Base-by-base conservation (phyloP, 257 asterid genomes). In the Knoxia roxburghii region DNA sequence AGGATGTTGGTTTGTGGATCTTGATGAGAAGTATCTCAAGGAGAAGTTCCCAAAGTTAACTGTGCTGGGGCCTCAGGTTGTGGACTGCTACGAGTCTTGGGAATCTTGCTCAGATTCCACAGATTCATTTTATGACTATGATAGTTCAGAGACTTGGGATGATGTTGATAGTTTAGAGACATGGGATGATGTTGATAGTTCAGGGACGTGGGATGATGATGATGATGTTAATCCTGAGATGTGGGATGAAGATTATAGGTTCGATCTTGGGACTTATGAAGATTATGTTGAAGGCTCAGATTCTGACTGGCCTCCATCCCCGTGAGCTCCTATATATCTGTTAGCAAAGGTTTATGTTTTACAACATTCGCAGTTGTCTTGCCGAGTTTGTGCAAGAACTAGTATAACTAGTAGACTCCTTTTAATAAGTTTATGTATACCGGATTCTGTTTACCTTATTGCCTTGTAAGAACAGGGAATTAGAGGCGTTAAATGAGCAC, bases 221-320 rank as follows among this genome's bases (percentile, higher is more conserved):
- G n/a, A n/a, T n/a, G n/a, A n/a, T n/a, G n/a, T n/a, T n/a, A n/a
- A n/a, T n/a, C n/a, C n/a, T n/a, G 83, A 70, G 18, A 54, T 75
- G 67, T 77, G 79, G 82, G 85, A 80, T 62, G 79, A 74, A 23
- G 85, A 68, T 10, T 75, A 68, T 12, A 57, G n/a, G 27, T 30
- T 77, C 4, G 79, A 79, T 26, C 72, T 79, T 68, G 68, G 81
- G 81, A 76, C 77, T 62, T 79, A 79, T 52, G 81, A 72, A 15
- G 82, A 69, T 57, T 49, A 52, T 53, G 74, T 67, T 67, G 76
- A 68, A 49, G 79, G 73, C 57, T 33, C 68, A 37, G 78, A 74
- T 21, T 72, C 72, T 67, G 87, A 72, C 37, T 82, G 87, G 87
- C 86, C 86, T 21, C 82, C 72, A 66, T 82, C 87, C 51, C 87